These are phyloP conservation scores for Emmonsia crescens DNA, from an alignment of 2,329 filamentous ascomycete species.

Conservation along the genomic window DNA sequence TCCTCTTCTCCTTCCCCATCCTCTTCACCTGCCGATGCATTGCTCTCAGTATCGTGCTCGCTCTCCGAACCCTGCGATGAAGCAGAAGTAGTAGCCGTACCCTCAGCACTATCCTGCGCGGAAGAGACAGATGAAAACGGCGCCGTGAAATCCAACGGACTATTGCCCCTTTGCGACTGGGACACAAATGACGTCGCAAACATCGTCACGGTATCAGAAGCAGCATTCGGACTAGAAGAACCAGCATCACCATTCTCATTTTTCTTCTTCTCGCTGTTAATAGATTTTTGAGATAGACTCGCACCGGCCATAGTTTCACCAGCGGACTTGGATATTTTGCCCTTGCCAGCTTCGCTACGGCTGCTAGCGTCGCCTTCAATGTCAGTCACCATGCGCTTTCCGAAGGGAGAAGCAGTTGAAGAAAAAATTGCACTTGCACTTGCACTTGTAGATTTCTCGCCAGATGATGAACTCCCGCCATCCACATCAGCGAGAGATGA, in stretches of 20 bases:
- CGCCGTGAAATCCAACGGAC: background rate
- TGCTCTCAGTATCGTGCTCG: conserved; percentile 18
- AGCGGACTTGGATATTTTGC: conserved; percentile 5
- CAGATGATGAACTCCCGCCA: background rate
- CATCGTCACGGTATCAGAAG: conserved; percentile 11
- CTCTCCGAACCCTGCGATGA: conserved; percentile 9
- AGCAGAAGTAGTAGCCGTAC: background rate
- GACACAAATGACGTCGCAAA: conserved; percentile 14
- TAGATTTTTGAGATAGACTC: background rate
- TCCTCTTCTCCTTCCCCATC: conserved; percentile 1
- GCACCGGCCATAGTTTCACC: conserved; percentile 3
- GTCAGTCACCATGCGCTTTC: conserved; percentile 10
- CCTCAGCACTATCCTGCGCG: background rate
- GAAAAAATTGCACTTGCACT: background rate
- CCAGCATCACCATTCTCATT: background rate
- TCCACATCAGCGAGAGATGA: background rate
- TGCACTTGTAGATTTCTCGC: background rate
- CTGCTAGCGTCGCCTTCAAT: background rate
- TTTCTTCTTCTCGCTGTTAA: background rate
- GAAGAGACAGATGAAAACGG: background rate
- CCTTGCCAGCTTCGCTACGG: conserved; percentile 4
- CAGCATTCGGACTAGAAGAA: background rate
- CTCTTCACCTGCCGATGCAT: conserved; percentile 5
- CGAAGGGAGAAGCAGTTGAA: conserved; percentile 1
- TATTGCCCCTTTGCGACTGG: background rate